Percentiles rank a stretch among this genome's conserved stretches.
These are phyloP conservation scores for Suillus occidentalis DNA, from an alignment of 768 basidiomycete genomes.

Conservation along the genomic window DNA sequence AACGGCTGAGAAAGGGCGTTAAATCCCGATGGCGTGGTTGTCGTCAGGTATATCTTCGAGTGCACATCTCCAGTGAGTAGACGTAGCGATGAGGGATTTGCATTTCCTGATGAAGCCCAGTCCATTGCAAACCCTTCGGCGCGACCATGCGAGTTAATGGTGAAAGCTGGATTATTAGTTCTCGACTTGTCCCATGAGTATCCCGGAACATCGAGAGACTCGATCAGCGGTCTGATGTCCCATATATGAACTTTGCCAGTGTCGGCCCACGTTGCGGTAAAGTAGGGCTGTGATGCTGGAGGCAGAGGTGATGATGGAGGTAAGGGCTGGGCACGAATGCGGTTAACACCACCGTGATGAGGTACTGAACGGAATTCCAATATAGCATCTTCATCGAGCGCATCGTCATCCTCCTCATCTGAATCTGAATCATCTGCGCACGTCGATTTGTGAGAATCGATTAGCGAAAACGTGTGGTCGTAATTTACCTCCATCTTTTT, in stretches of 20 bases:
- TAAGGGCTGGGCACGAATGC: slow-evolving; percentile 91
- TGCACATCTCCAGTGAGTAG: slow-evolving; percentile 90
- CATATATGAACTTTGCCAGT: slow-evolving; percentile 97
- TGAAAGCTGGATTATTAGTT: slow-evolving; percentile 69
- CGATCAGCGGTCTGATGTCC: slow-evolving; percentile 89
- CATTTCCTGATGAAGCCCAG: slow-evolving; percentile 76
- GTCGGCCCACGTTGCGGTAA: slow-evolving; percentile 92
- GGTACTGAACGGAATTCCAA: slow-evolving; percentile 91
- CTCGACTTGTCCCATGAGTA: slow-evolving; percentile 66
- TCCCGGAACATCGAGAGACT: slow-evolving; percentile 86
- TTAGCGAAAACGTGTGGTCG: background rate
- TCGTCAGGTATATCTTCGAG: slow-evolving; percentile 92
- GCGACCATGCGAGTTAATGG: slow-evolving; percentile 79
- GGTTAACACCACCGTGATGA: slow-evolving; percentile 90
- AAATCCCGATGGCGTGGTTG: slow-evolving; percentile 79
- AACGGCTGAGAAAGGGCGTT: slow-evolving; percentile 81
- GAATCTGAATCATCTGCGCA: slow-evolving; percentile 60
- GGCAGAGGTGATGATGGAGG: slow-evolving; percentile 60
- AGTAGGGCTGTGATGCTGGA: slow-evolving; percentile 78
- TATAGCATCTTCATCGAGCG: slow-evolving; percentile 89
- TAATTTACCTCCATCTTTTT: slow-evolving; percentile 74
- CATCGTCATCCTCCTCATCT: slow-evolving; percentile 73
- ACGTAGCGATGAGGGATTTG: slow-evolving; percentile 62
- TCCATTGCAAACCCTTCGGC: slow-evolving; percentile 97
- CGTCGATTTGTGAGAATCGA: slow-evolving; percentile 8